phyloP scores from a whole-genome alignment of 805 yeast genomes.

The Candida coleopterorum region DNA sequence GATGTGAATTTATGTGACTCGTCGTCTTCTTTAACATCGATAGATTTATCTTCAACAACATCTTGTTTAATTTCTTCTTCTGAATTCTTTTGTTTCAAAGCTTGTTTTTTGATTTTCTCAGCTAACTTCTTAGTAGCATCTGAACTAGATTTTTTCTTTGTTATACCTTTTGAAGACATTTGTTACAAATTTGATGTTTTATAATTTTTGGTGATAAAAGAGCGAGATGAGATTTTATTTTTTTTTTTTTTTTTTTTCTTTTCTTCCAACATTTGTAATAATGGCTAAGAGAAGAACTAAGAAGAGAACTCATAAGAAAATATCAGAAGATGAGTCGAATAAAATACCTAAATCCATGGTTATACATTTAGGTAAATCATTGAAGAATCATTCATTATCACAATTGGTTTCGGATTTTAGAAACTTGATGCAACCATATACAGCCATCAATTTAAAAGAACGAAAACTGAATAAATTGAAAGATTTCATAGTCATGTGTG shows the following conservation, averaged over 20 bases:
- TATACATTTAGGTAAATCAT: slow-evolving; percentile 71
- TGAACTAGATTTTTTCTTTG: slow-evolving; percentile 19
- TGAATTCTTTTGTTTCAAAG: slow-evolving; percentile 16
- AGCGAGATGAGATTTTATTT: slow-evolving; percentile 2
- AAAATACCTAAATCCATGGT: slow-evolving; percentile 93
- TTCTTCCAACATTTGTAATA: not conserved
- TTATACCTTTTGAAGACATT: slow-evolving; percentile 6
- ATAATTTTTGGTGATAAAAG: too few species aligned
- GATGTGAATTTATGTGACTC: slow-evolving; percentile 24
- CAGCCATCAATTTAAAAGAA: slow-evolving; percentile 84
- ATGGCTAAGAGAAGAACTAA: slow-evolving; percentile 50
- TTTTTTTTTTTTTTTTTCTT: not conserved
- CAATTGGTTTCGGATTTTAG: slow-evolving; percentile 87
- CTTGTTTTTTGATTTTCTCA: slow-evolving; percentile 44
- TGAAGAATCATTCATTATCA: slow-evolving; percentile 73
- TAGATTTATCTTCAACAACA: slow-evolving; percentile 11
- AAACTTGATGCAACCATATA: slow-evolving; percentile 91
- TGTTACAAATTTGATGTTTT: too few species aligned
- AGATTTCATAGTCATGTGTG: slow-evolving; percentile 98
- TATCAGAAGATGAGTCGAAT: slow-evolving; percentile 59
- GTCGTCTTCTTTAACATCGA: too few species aligned
- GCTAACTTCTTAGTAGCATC: slow-evolving; percentile 46
- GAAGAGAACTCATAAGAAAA: slow-evolving; percentile 78
- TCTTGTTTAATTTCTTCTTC: slow-evolving; percentile 9
- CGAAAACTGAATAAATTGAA: slow-evolving; percentile 81